Percentiles rank a stretch among this genome's conserved stretches.
Evolutionary conservation across 2,329 filamentous ascomycete species (phyloP).

Genomic region (Colletotrichum lindemuthianum): DNA sequence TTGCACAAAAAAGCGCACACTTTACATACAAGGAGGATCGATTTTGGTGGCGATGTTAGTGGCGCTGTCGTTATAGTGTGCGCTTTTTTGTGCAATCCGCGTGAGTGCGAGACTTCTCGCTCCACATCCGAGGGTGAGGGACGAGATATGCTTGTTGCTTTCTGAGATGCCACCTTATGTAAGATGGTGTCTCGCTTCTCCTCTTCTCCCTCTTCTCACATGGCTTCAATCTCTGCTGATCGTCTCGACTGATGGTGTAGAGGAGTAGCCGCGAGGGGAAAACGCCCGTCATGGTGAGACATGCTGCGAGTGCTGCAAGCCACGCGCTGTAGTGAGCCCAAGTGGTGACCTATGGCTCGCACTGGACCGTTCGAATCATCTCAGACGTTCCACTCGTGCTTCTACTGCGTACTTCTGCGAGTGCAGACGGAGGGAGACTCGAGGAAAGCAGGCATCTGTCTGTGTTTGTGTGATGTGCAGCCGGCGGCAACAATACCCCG

Average conservation of each 20-base stretch:
- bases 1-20: too few relatives aligned
- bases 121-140: conserved; percentile 7
- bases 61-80: too few relatives aligned
- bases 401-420: conserved; percentile 2
- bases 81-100: too few relatives aligned
- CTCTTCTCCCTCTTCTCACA: not conserved
- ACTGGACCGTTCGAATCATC: not conserved
- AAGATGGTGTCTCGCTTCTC: conserved; percentile 5
- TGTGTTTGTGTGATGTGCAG: not conserved
- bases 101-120: conserved; percentile 11
- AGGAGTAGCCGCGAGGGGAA: not conserved
- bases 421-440: not conserved
- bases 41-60: too few relatives aligned
- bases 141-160: conserved; percentile 16
- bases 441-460: not conserved
- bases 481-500: not conserved
- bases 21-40: too few relatives aligned
- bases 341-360: not conserved
- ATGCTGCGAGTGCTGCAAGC: conserved; percentile 16
- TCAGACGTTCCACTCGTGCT: conserved; percentile 12
- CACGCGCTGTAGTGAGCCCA: conserved; percentile 1
- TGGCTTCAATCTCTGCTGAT: conserved; percentile 3
- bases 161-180: conserved; percentile 14
- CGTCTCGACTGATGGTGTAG: not conserved
- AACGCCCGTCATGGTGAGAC: conserved; percentile 30